Evolutionary conservation across 352 stramenopile species (phyloP).

Genomic region (Globisporangium paroecandrum): DNA sequence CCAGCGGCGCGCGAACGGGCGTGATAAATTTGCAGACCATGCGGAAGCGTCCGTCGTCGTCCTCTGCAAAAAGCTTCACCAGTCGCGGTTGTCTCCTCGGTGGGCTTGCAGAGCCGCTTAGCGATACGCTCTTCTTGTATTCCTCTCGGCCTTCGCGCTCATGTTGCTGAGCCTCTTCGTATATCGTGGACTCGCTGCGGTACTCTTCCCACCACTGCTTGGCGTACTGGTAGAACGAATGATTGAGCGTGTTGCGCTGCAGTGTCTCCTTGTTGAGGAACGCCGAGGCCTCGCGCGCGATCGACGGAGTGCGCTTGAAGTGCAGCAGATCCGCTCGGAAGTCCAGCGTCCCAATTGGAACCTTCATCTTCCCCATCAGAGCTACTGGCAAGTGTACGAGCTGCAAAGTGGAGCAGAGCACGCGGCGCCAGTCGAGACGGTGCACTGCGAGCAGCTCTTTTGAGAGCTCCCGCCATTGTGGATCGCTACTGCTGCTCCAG

Average conservation of each 20-base stretch:
- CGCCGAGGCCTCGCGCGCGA: conserved; percentile 36
- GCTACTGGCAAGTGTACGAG: conserved; percentile 70
- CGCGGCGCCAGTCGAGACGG: conserved; percentile 70
- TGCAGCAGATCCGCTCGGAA: conserved; percentile 64
- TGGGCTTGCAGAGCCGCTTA: conserved; percentile 12
- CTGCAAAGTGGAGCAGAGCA: conserved; percentile 65
- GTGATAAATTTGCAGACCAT: conserved; percentile 87
- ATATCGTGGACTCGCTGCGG: conserved; percentile 27
- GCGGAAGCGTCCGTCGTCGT: conserved; percentile 81
- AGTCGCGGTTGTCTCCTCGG: conserved; percentile 31
- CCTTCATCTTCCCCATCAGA: conserved; percentile 65
- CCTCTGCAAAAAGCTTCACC: conserved; percentile 84
- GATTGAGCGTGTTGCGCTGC: conserved; percentile 44
- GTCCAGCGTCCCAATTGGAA: conserved; percentile 61
- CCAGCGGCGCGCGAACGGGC: conserved; percentile 39
- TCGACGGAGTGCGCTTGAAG: conserved; percentile 40
- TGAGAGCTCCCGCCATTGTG: conserved; percentile 42
- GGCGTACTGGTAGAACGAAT: conserved; percentile 78
- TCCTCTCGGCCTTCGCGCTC: conserved; percentile 21
- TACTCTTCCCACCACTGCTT: conserved; percentile 87
- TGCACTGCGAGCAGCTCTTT: conserved; percentile 65
- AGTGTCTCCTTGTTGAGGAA: conserved; percentile 61
- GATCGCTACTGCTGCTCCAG: conserved; percentile 18
- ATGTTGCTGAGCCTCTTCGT: conserved; percentile 9
- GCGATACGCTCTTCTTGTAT: conserved; percentile 5